Conservation (phyloP, 805 yeast genomes). For the Pichia deserticola region DNA sequence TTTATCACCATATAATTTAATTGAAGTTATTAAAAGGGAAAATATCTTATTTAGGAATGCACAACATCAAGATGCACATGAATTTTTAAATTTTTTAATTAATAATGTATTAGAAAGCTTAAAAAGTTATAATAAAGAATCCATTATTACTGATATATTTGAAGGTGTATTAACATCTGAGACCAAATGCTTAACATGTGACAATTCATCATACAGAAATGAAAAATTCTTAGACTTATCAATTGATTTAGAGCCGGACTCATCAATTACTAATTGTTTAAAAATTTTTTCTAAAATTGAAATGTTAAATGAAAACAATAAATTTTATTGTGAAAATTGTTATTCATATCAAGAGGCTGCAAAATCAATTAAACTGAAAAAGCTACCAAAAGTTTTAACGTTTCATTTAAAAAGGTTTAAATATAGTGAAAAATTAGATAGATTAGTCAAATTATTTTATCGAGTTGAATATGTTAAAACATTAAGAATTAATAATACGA, state of each 20-base stretch:
- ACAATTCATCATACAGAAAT: slow-evolving; percentile 68
- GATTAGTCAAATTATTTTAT: slow-evolving; percentile 81
- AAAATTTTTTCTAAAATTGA: slow-evolving; percentile 82
- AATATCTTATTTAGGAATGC: slow-evolving; percentile 80
- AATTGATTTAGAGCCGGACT: slow-evolving; percentile 70
- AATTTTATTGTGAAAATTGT: slow-evolving; percentile 88
- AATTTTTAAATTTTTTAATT: slow-evolving; percentile 78
- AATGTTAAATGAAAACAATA: slow-evolving; percentile 76
- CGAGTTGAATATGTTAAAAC: slow-evolving; percentile 73
- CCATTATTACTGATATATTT: slow-evolving; percentile 47
- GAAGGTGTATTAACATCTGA: slow-evolving; percentile 83
- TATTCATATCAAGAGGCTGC: slow-evolving; percentile 90
- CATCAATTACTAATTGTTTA: slow-evolving; percentile 69
- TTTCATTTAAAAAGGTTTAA: slow-evolving; percentile 89
- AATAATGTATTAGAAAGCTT: slow-evolving; percentile 58
- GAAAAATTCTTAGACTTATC: slow-evolving; percentile 85
- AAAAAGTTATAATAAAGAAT: slow-evolving; percentile 23
- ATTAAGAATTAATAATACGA: slow-evolving; percentile 62
- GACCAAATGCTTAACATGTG: slow-evolving; percentile 86
- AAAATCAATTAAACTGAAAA: slow-evolving; percentile 73
- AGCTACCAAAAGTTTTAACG: slow-evolving; percentile 70
- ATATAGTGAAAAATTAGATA: slow-evolving; percentile 73
- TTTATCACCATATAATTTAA: slow-evolving; percentile 70
- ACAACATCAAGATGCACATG: slow-evolving; percentile 99
- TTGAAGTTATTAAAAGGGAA: slow-evolving; percentile 69